Base-by-base conservation (phyloP, 805 yeast species). In the Scheffersomyces lignosus region DNA sequence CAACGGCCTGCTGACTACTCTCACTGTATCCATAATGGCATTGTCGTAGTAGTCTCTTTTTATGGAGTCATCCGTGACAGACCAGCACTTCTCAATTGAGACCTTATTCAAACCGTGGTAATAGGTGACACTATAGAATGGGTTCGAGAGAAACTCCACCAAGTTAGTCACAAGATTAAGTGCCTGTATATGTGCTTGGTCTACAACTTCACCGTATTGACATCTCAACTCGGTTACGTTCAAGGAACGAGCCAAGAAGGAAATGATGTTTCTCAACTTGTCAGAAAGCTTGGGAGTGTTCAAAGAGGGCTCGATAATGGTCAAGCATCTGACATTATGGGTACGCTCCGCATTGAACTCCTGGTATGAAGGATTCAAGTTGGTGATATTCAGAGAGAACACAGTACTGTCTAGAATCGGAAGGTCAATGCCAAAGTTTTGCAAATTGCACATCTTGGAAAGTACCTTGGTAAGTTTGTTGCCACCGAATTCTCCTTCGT, bases 71-170 rank as follows among this genome's bases (percentile, higher is more conserved):
- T 62, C 64, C 2, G 53, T 40, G 10, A 57, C 48, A 2, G 65
- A 56, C 68, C 68, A 62, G 16, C 60, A 55, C 34, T 59, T 54
- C 32, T 55, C 62, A 15, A 54, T 35, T 8, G 53, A 42, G 4
- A 52, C 44, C 24, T 9, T 30, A 15, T 15, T 14, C 16, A 36
- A 33, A 15, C 31, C 44, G 10, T 27, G 15, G 25, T 49, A 49
- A 15, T 29, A 18, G 2, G 16, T 20, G 4, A 17, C 29, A 15
- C 16, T 30, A 15, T 4, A 20, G 27, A 12, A 15, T n/a, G 35
- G 34, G 4, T 14, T 31, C 9, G 46, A 29, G n/a, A 46, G 29
- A 29, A 33, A 43, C 24, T 33, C 43, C 5, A 55, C 39, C 15
- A 57, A 46, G 28, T 51, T 48, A 13, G 47, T 47, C 7, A 51